Conservation (phyloP, 2,329 filamentous ascomycete species). For the Colletotrichum spinosum region DNA sequence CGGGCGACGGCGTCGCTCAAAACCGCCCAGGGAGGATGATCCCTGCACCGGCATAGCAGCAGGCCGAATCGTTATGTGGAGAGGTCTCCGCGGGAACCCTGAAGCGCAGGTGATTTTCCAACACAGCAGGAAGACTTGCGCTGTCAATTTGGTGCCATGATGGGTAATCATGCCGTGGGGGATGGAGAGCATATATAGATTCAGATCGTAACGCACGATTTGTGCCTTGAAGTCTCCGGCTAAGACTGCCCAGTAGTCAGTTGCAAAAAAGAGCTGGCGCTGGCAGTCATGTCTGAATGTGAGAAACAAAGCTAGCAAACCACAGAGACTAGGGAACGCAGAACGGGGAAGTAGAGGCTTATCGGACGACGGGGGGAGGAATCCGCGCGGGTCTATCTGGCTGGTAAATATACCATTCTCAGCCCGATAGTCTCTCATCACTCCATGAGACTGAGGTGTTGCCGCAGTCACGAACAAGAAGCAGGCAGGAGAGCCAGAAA, state of each 20-base stretch:
- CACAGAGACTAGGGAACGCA: too few relatives aligned
- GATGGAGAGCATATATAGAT: too few relatives aligned
- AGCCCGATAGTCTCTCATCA: slow-evolving; percentile 24
- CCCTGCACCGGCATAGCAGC: slow-evolving; percentile 50
- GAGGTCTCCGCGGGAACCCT: slow-evolving; percentile 45
- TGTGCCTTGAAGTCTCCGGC: too few relatives aligned
- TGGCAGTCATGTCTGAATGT: too few relatives aligned
- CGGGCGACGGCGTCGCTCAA: slow-evolving; percentile 47
- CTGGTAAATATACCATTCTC: slow-evolving; percentile 34
- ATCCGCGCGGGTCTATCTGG: slow-evolving; percentile 34
- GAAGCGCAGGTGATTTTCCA: slow-evolving; percentile 52
- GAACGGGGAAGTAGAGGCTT: background rate
- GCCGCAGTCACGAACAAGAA: slow-evolving; percentile 19
- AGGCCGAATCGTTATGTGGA: slow-evolving; percentile 48
- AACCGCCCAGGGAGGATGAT: slow-evolving; percentile 48
- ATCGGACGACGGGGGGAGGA: slow-evolving; percentile 4
- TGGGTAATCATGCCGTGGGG: slow-evolving; percentile 10
- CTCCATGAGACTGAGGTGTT: slow-evolving; percentile 13
- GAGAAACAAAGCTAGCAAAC: too few relatives aligned
- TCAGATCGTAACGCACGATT: too few relatives aligned
- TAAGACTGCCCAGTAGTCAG: too few relatives aligned
- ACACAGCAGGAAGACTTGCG: slow-evolving; percentile 47
- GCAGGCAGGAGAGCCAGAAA: slow-evolving; percentile 1
- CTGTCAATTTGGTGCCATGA: slow-evolving; percentile 51
- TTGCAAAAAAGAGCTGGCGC: too few relatives aligned